A percentile compares a stretch with the other conserved stretches of the same genome.
phyloP scores from a whole-genome alignment of 805 yeast genomes.

The Spathaspora boniae region DNA sequence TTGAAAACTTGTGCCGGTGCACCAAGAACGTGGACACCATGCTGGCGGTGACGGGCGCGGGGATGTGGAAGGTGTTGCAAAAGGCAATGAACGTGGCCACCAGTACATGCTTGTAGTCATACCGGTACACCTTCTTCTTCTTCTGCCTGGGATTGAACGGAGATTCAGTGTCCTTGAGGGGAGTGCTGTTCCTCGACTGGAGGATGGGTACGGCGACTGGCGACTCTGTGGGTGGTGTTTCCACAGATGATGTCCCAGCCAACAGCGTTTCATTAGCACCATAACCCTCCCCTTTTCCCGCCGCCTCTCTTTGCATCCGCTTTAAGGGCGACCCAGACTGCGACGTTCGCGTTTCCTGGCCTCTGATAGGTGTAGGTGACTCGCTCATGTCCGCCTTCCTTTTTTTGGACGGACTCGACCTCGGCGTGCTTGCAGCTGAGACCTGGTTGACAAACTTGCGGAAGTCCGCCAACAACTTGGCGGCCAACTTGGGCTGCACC shows the following conservation, averaged over 20 bases:
- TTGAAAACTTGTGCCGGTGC: constrained; percentile 48
- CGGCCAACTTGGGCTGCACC: constrained; percentile 44
- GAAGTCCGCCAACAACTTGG: constrained; percentile 44
- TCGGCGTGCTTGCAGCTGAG: constrained; percentile 17
- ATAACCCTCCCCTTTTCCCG: neutral
- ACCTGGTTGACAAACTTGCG: constrained; percentile 32
- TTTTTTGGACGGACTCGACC: constrained; percentile 21
- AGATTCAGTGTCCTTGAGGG: constrained; percentile 20
- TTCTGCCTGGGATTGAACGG: constrained; percentile 23
- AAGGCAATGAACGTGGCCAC: constrained; percentile 39
- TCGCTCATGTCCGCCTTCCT: constrained; percentile 16
- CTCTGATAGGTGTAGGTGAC: constrained; percentile 13
- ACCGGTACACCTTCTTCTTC: constrained; percentile 10
- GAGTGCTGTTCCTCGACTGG: constrained; percentile 4
- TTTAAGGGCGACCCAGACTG: constrained; percentile 36
- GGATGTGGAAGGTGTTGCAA: constrained; percentile 64
- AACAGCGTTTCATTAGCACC: neutral
- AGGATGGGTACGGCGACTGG: too few relatives aligned
- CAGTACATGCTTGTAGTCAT: constrained; percentile 22
- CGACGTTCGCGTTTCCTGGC: constrained; percentile 26
- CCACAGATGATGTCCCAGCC: neutral
- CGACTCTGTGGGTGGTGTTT: neutral
- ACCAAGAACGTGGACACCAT: constrained; percentile 49
- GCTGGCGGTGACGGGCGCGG: constrained; percentile 46
- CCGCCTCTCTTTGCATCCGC: constrained; percentile 14